These are phyloP conservation scores for Thermothelomyces thermophilus DNA, from an alignment of 2,329 filamentous ascomycete species.

Conservation along the genomic window DNA sequence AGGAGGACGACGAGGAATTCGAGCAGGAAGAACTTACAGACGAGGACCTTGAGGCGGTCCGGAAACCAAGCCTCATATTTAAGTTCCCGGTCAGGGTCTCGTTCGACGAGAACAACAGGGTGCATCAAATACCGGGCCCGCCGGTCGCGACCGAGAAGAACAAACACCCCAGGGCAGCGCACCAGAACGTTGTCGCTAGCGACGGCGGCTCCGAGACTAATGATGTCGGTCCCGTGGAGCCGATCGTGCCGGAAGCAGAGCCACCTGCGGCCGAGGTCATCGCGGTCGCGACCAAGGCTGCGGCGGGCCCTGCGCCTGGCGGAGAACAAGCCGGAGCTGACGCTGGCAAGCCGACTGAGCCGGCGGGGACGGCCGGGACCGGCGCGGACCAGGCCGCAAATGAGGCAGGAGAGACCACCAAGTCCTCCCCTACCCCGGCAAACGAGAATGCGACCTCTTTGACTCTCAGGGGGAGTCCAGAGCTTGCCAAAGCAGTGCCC, in stretches of 20 bases:
- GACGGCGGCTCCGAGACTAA: conserved; percentile 24
- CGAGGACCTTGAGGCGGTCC: conserved; percentile 42
- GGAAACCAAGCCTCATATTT: conserved; percentile 58
- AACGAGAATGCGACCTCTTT: conserved; percentile 37
- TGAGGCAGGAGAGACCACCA: conserved; percentile 15
- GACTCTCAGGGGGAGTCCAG: conserved; percentile 56
- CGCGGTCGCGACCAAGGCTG: conserved; percentile 20
- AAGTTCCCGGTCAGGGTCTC: conserved; percentile 55
- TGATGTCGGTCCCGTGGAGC: conserved; percentile 24
- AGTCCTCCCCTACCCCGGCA: conserved; percentile 26
- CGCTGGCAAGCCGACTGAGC: not conserved
- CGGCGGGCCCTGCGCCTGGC: not conserved
- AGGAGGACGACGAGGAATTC: conserved; percentile 51
- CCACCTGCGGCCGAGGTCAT: conserved; percentile 23
- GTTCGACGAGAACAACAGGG: conserved; percentile 32
- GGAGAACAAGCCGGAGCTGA: not conserved
- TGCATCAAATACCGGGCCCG: conserved; percentile 28
- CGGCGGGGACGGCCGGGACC: not conserved
- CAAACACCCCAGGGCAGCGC: conserved; percentile 19
- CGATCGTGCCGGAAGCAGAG: conserved; percentile 25
- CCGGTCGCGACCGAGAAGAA: conserved; percentile 12
- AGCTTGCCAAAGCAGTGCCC: conserved; percentile 41
- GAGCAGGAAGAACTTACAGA: conserved; percentile 45
- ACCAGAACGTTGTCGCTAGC: conserved; percentile 24
- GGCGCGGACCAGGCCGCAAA: conserved; percentile 7